A percentile compares a stretch with the other conserved stretches of the same genome.
Evolutionary conservation across 2,329 filamentous ascomycete genomes (phyloP).

Genomic region (Hirsutella minnesotensis): DNA sequence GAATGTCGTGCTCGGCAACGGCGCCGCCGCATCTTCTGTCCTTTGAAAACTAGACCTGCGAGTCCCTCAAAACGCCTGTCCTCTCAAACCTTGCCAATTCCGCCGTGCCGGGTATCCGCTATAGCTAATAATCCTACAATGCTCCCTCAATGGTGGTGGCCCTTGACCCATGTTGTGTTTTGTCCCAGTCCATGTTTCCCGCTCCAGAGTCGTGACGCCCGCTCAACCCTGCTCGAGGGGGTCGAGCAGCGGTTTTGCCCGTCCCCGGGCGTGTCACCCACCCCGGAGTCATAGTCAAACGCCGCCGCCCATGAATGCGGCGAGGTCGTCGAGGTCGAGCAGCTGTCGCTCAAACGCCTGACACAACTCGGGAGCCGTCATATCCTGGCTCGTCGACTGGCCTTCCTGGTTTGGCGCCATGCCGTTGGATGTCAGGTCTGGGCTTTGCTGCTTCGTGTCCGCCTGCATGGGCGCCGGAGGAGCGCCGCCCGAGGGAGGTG

Average conservation of each 20-base stretch:
- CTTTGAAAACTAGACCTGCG: no score
- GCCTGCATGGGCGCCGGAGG: slow-evolving; percentile 13
- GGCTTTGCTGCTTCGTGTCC: slow-evolving; percentile 25
- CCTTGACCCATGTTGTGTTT: not conserved
- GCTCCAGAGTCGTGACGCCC: not conserved
- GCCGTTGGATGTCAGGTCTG: slow-evolving; percentile 19
- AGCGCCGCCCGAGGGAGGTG: slow-evolving; percentile 23
- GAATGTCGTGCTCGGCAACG: no score
- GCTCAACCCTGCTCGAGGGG: not conserved
- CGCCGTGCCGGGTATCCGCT: slow-evolving; percentile 3
- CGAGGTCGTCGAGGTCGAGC: slow-evolving; percentile 47
- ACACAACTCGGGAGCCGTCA: slow-evolving; percentile 47
- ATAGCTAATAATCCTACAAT: slow-evolving; percentile 5
- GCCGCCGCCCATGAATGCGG: slow-evolving; percentile 51
- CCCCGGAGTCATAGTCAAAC: slow-evolving; percentile 25
- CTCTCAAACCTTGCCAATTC: not conserved
- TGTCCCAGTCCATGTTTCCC: not conserved
- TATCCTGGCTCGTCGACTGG: slow-evolving; percentile 32
- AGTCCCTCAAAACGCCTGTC: slow-evolving; percentile 1
- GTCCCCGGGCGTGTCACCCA: not conserved
- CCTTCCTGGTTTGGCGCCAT: slow-evolving; percentile 18
- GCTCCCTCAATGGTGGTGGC: not conserved
- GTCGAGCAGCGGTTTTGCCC: not conserved
- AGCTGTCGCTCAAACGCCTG: slow-evolving; percentile 48
- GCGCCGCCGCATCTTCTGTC: no score